Percentiles rank a stretch among this genome's conserved stretches.
phyloP scores from a whole-genome alignment of 495 filamentous ascomycete genomes.

The Massariosphaeria phaeospora region DNA sequence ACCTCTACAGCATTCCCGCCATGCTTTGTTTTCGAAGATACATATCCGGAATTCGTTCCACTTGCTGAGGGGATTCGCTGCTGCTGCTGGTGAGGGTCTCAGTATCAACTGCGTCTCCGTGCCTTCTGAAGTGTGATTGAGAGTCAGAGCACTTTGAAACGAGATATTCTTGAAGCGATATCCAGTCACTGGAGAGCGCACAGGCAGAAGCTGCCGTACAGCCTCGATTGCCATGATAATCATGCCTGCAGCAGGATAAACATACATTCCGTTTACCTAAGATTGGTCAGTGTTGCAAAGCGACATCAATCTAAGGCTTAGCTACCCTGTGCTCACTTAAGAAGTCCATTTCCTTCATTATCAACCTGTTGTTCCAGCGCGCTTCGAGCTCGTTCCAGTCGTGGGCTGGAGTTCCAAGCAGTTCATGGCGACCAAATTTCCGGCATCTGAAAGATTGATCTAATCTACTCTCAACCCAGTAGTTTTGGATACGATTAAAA shows the following conservation, averaged over 20 bases:
- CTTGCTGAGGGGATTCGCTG: neutral
- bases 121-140: neutral
- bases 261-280: neutral
- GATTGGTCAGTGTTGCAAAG: neutral
- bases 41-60: neutral
- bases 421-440: neutral
- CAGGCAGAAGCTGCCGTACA: neutral
- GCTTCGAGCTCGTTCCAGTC: slow-evolving; percentile 21
- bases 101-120: slow-evolving; percentile 12
- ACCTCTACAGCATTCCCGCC: neutral
- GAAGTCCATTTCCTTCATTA: slow-evolving; percentile 5
- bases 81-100: too few relatives aligned
- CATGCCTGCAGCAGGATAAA: slow-evolving; percentile 26
- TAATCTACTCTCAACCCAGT: slow-evolving; percentile 12
- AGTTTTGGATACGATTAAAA: slow-evolving; percentile 13
- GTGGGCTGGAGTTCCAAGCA: slow-evolving; percentile 3
- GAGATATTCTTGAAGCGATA: slow-evolving; percentile 4
- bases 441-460: neutral
- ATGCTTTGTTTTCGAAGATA: neutral
- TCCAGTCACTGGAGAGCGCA: neutral
- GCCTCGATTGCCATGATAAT: slow-evolving; percentile 27
- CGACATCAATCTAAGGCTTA: too few relatives aligned
- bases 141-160: neutral
- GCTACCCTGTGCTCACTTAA: slow-evolving; percentile 11
- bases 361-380: slow-evolving; percentile 9